Conservation (phyloP, 768 basidiomycete genomes). For the Pleurotus djamor region DNA sequence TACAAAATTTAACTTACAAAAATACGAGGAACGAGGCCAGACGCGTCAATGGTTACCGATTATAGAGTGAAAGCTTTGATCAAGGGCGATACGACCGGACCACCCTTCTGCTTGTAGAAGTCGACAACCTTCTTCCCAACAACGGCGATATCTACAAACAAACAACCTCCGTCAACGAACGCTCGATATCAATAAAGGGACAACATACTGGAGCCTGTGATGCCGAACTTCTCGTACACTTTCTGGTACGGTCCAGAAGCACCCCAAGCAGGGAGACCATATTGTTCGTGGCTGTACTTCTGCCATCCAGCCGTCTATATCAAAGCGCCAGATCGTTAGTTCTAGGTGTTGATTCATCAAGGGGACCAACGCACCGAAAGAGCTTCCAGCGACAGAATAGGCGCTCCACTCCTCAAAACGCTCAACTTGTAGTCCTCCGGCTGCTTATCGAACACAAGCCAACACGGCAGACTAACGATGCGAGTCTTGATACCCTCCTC, state of each 20-base stretch:
- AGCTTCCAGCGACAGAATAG: slow-evolving; percentile 89
- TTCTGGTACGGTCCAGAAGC: slow-evolving; percentile 88
- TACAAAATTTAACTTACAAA: no score
- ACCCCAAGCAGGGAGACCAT: slow-evolving; percentile 75
- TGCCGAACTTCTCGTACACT: slow-evolving; percentile 89
- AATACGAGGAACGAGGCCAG: no score
- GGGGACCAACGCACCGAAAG: slow-evolving; percentile 36
- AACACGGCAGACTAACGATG: slow-evolving; percentile 87
- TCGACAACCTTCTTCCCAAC: slow-evolving; percentile 84
- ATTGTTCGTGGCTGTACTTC: slow-evolving; percentile 90
- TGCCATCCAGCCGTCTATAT: slow-evolving; percentile 76
- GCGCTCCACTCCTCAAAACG: slow-evolving; percentile 86
- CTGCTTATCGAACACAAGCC: slow-evolving; percentile 86
- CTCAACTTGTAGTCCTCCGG: slow-evolving; percentile 74
- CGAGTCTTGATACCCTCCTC: slow-evolving; percentile 78
- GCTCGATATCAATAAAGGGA: neutral
- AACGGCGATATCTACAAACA: slow-evolving; percentile 61
- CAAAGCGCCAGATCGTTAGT: slow-evolving; percentile 13
- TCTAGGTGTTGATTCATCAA: neutral
- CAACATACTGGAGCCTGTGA: slow-evolving; percentile 69
- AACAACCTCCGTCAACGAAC: neutral
- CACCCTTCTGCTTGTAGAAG: slow-evolving; percentile 84
- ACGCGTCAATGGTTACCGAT: neutral
- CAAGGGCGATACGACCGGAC: slow-evolving; percentile 70
- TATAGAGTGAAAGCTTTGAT: slow-evolving; percentile 60